Base-by-base conservation (phyloP, 805 yeast species). In the Ogataea haglerorum region DNA sequence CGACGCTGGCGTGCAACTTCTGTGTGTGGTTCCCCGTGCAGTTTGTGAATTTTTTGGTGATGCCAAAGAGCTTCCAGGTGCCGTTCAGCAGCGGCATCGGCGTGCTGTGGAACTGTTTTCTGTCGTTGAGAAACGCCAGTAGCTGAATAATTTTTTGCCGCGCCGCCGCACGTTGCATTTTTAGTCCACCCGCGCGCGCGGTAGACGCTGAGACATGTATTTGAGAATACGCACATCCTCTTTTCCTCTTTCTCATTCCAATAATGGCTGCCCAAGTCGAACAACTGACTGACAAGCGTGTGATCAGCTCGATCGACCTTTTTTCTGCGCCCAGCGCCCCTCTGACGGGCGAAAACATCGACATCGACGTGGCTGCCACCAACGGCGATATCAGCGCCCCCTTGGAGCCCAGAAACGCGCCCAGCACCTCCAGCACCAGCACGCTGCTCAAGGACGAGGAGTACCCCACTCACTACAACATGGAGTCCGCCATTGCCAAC, bases 61-160 rank as follows among this genome's bases (percentile, higher is more conserved):
- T 85, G 62, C 91, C 91, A 1, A 70, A 78, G 44, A 71, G 71
- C 45, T 75, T 80, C 51, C 98, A 91, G 62, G 95, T 91, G 5
- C 96, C 97, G 0, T 91, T 93, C 60, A 82, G 95, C 40, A 83
- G 93, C 7, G 85, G 65, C 14, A 69, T 93, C 5, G 91, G 95
- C 21, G 95, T 91, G 14, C 66, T 91, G 26, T 91, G 99, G 98
- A 91, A 93, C 58, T 89, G 96, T 39, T 90, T 85, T 65, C 67
- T 91, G 36, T 88, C 95, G 0, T 78, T 86, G 75, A 71, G 85
- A 54, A 87, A 87, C 52, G 81, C 87, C 1, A 40, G 57, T 24
- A 39, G 36, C 35, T 43, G 24, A 27, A 4, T 19, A 19, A 19
- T 18, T 18, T 18, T 19, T 19, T 21, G 28, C 40, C 36, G 36